Evolutionary conservation across 805 yeast genomes (phyloP).

Genomic region (Myxozyma udenii): DNA sequence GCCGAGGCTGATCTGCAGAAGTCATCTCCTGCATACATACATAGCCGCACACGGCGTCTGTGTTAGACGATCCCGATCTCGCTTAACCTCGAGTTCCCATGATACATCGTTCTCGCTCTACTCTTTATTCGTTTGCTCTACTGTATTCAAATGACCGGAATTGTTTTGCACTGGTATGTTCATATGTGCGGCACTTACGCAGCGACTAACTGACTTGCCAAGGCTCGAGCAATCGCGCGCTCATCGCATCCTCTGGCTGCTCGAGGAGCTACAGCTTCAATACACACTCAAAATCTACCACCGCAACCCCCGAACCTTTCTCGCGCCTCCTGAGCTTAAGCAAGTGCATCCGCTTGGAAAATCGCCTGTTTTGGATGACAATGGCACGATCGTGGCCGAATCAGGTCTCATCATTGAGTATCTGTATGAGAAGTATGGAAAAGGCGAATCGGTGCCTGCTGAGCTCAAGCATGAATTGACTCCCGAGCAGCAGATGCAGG

Average conservation of each 20-base stretch:
- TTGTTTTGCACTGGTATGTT: background rate
- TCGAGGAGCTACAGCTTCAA: slow-evolving; percentile 57
- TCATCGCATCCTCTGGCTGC: slow-evolving; percentile 58
- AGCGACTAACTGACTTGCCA: background rate
- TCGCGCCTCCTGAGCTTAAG: slow-evolving; percentile 51
- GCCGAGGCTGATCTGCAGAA: too few species aligned
- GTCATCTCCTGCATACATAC: too few species aligned
- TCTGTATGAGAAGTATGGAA: slow-evolving; percentile 51
- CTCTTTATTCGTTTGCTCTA: too few species aligned
- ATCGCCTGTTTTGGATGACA: slow-evolving; percentile 56
- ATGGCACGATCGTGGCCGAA: slow-evolving; percentile 50
- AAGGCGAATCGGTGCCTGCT: slow-evolving; percentile 12
- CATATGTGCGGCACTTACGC: background rate
- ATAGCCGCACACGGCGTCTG: too few species aligned
- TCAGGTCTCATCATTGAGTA: slow-evolving; percentile 58
- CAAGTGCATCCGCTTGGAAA: slow-evolving; percentile 62
- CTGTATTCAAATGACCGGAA: background rate
- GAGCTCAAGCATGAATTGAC: slow-evolving; percentile 40
- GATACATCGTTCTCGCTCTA: too few species aligned
- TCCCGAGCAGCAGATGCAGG: slow-evolving; percentile 44
- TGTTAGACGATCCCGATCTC: too few species aligned
- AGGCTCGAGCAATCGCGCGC: slow-evolving; percentile 58
- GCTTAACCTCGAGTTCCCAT: too few species aligned
- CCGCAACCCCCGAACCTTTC: slow-evolving; percentile 47
- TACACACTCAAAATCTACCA: slow-evolving; percentile 54